Evolutionary conservation across 768 basidiomycete genomes (phyloP).

Genomic region (Tylopilus balloui): DNA sequence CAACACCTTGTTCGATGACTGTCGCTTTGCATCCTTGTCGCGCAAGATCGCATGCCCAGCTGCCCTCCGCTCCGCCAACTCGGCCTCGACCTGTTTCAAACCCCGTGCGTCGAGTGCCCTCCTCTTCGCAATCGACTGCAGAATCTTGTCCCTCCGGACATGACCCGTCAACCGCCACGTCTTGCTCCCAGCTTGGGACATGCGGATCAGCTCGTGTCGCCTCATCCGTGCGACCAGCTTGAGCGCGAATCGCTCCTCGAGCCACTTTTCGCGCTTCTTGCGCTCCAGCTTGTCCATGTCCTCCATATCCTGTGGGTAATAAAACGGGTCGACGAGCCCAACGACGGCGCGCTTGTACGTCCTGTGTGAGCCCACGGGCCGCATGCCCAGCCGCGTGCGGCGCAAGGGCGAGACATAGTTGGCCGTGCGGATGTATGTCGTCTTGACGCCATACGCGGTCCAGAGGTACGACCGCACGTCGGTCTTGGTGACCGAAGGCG

Average conservation of each 20-base stretch:
- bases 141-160: slow-evolving; percentile 45
- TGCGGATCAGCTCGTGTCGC: slow-evolving; percentile 32
- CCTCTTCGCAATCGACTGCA: slow-evolving; percentile 46
- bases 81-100: slow-evolving; percentile 35
- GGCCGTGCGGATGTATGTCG: slow-evolving; percentile 95
- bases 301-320: slow-evolving; percentile 78
- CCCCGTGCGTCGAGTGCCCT: slow-evolving; percentile 40
- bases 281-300: slow-evolving; percentile 65
- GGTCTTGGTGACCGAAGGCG: slow-evolving; percentile 86
- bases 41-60: slow-evolving; percentile 22
- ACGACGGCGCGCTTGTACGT: slow-evolving; percentile 92
- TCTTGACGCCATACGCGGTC: slow-evolving; percentile 81
- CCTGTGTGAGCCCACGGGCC: slow-evolving; percentile 36
- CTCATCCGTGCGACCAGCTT: slow-evolving; percentile 35
- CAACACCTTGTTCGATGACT: slow-evolving; percentile 11
- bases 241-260: slow-evolving; percentile 56
- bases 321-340: slow-evolving; percentile 88
- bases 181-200: slow-evolving; percentile 34
- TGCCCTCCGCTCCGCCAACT: slow-evolving; percentile 26
- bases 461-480: slow-evolving; percentile 84
- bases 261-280: slow-evolving; percentile 50
- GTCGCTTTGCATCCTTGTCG: slow-evolving; percentile 17
- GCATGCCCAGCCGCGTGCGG: slow-evolving; percentile 26
- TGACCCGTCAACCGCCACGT: slow-evolving; percentile 39
- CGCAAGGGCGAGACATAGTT: slow-evolving; percentile 66